Base-by-base conservation (phyloP, 1,284 basidiomycete species). In the Trichosporon asahii region DNA sequence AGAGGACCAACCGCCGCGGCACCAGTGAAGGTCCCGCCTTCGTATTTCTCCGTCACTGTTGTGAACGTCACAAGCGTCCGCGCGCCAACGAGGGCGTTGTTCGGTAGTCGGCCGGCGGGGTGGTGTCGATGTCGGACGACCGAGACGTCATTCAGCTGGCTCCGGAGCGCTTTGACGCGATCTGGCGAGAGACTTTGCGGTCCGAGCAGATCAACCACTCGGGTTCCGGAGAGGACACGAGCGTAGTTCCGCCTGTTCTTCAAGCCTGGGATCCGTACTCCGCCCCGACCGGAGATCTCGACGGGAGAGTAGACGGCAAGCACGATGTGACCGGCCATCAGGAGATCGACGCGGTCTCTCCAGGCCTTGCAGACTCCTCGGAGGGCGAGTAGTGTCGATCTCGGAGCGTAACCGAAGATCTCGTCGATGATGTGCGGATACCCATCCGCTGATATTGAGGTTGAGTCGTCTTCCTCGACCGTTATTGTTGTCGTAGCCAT, bases 391-490 rank as follows among this genome's bases (percentile, higher is more conserved):
- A 66, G 65, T 4, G 66, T 55, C 0, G n/a, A 6, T 8, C 66
- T 66, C 2, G 64, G 60, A 2, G 68, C 66, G 31, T 68, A 33
- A 7, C 14, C 53, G 40, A 72, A 12, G 15, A 72, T 53, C 3
- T 35, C 15, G 8, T 68, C 64, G 53, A 72, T 29, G 40, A 72
- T 68, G 68, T 72, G 71, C 12, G 71, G 71, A 31, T 66, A 46
- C 37, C 65, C 57, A 29, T 29, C 57, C 6, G 57, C 27, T n/a
- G 57, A 14, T 15, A 27, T 57, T 18, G 25, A 18, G 14, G 57
- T 6, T 11, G 29, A 33, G 29, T 60, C 57, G 29, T 66, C 67
- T 37, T 65, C 64, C 40, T 31, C 21, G 12, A 6, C 2, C 27
- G 57, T 60, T 18, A 44, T n/a, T 29, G 29, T 18, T 6, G 31